Base-by-base conservation (phyloP, 805 yeast genomes). In the Candida stauntonica region DNA sequence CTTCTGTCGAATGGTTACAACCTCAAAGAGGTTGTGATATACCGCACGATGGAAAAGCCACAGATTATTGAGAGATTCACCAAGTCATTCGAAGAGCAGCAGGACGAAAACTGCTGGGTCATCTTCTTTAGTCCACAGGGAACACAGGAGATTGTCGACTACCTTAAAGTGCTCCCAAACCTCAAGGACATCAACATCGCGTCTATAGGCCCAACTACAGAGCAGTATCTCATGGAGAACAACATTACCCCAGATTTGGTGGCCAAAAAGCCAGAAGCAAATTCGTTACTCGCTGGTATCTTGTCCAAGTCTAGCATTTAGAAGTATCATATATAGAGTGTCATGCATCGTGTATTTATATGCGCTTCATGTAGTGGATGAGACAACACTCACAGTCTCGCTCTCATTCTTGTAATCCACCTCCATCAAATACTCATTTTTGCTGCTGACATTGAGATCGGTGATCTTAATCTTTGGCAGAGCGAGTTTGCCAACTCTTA, bases 71-170 rank as follows among this genome's bases (percentile, higher is more conserved):
- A 31, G 23, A 29, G 46, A 29, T 46, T 44, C 14, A 36, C 34
- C 3, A 60, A 57, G 1, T 61, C 73, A 23, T 72, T 72, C 36
- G 18, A 32, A 40, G 29, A 37, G 38, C 2, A 50, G 52, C 6
- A 41, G 40, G 0, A 41, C 49, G 13, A 66, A 65, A 38, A 21
- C n/a, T 11, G 9, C 5, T 87, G 96, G 96, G 63, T 88, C 5
- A 82, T 89, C 0, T 82, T 91, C 44, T 91, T 89, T 61, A 86
- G 96, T 46, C 95, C 96, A 0, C 94, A 93, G 50, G 96, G 96
- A 0, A 81, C 95, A 0, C 73, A 72, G 20, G 66, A 60, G 1
- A 79, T 88, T 11, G 73, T 85, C 4, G 60, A 70, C 8, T 68
- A 69, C 44, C 39, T 76, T n/a, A 57, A 54, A 34, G 33, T 23